phyloP scores from a whole-genome alignment of 768 basidiomycete species.

The Trametes sanguinea region DNA sequence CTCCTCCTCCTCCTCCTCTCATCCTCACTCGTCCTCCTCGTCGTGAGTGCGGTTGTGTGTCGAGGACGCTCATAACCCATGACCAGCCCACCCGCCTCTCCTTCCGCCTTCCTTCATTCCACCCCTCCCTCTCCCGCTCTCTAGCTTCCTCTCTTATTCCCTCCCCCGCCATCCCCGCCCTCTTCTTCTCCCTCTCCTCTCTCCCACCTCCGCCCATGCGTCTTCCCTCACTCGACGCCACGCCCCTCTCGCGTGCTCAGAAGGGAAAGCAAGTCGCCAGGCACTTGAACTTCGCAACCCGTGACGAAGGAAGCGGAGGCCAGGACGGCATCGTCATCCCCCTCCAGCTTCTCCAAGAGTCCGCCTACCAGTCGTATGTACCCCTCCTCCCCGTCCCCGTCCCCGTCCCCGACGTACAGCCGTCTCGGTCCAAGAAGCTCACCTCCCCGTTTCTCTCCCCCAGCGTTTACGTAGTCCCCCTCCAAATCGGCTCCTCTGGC shows the following conservation, averaged over 20 bases:
- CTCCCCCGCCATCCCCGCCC: not conserved
- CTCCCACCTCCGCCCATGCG: conserved; percentile 1
- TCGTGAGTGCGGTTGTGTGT: too few species aligned
- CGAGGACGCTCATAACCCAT: too few species aligned
- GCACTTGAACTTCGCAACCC: not conserved
- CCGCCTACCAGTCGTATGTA: conserved; percentile 63
- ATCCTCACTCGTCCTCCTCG: not conserved
- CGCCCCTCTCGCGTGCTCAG: conserved; percentile 14
- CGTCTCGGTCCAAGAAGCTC: too few species aligned
- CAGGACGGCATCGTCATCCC: conserved; percentile 58
- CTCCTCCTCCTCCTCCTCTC: not conserved
- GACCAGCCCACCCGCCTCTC: too few species aligned
- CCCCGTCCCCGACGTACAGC: too few species aligned
- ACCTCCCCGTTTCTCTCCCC: too few species aligned
- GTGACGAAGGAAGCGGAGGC: conserved; percentile 48
- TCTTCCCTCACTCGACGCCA: not conserved
- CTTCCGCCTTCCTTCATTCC: too few species aligned
- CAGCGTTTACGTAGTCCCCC: conserved; percentile 55
- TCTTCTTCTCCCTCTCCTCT: not conserved
- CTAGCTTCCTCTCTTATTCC: not conserved
- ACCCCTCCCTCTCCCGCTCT: too few species aligned
- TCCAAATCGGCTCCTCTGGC: conserved; percentile 49
- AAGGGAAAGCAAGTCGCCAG: conserved; percentile 26
- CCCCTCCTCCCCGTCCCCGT: not conserved
- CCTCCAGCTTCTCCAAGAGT: conserved; percentile 54